Base-by-base conservation (phyloP, 805 yeast species). In the Metschnikowia kunwiensis region DNA sequence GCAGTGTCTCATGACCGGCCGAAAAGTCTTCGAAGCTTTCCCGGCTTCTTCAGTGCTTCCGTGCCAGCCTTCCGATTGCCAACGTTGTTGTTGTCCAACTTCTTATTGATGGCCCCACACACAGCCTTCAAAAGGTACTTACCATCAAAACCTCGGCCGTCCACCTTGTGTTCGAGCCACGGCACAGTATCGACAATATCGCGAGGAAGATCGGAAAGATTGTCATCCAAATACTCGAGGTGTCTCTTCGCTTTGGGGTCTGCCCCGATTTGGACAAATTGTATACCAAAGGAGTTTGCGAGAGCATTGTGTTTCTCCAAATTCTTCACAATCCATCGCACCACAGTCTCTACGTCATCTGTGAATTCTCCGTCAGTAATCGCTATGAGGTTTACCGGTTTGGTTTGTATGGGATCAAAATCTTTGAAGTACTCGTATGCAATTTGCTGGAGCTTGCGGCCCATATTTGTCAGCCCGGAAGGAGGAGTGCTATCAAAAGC, bases 181-280 rank as follows among this genome's bases (percentile, higher is more conserved):
- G 49, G 47, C 14, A 45, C 47, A 9, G 47, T 46, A 28, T 43
- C 48, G n/a, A 46, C 33, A 13, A 43, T 43, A 16, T 43, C 48
- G 7, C 43, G 45, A 12, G 40, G 33, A 12, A 38, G 38, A 20
- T 33, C 32, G n/a, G 21, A 24, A 16, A 42, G 40, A 9, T 32
- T 31, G 27, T 40, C 46, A 16, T 43, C 49, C 37, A 46, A 35
- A 8, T 35, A 31, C n/a, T 30, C 38, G 9, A 46, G 36, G 19
- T 32, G 37, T 13, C 17, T 24, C 12, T 23, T 28, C 8, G 50
- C 48, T 15, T 41, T 39, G n/a, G 18, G 14, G 26, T 43, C 45
- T 5, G 48, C 43, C 1, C 50, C 50, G 11, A 46, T 41, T 28
- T 46, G 50, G n/a, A 46, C 30, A 23, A 46, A 41, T 22, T 46